Conservation (phyloP, 2,329 filamentous ascomycete species). For the Colletotrichum eremochloae region DNA sequence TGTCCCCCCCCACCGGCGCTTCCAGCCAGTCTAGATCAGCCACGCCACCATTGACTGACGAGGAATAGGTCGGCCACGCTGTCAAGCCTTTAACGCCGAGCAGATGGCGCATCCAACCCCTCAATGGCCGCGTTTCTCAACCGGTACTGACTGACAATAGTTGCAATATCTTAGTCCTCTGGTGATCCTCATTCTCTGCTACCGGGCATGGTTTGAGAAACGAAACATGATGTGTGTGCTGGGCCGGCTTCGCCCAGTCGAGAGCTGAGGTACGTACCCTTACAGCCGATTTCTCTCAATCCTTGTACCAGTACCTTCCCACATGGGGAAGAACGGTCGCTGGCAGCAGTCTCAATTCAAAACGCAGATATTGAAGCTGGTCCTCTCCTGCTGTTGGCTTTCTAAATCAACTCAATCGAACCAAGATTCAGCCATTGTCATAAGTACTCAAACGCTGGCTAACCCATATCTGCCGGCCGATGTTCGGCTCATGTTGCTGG, state of each 20-base stretch:
- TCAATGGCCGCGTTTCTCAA: neutral
- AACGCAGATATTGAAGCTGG: neutral
- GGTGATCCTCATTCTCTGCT: neutral
- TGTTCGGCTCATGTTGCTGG: neutral
- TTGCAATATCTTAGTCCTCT: neutral
- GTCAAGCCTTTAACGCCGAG: constrained; percentile 18
- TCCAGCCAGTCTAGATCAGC: constrained; percentile 30
- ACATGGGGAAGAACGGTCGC: neutral
- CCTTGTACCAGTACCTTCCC: neutral
- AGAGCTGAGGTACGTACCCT: neutral
- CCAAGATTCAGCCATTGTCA: neutral
- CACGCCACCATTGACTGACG: constrained; percentile 16
- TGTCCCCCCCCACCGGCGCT: neutral
- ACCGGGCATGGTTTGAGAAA: constrained; percentile 19
- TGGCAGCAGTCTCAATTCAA: neutral
- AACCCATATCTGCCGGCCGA: neutral
- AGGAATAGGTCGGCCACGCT: constrained; percentile 23
- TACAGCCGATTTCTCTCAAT: neutral
- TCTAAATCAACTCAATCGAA: neutral
- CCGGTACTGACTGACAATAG: constrained; percentile 22
- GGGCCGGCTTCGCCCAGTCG: neutral
- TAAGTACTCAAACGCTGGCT: neutral
- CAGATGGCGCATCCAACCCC: neutral
- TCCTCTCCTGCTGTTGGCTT: neutral
- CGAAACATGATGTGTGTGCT: constrained; percentile 20